phyloP scores from a whole-genome alignment of 768 basidiomycete genomes.

The Mycena venus region DNA sequence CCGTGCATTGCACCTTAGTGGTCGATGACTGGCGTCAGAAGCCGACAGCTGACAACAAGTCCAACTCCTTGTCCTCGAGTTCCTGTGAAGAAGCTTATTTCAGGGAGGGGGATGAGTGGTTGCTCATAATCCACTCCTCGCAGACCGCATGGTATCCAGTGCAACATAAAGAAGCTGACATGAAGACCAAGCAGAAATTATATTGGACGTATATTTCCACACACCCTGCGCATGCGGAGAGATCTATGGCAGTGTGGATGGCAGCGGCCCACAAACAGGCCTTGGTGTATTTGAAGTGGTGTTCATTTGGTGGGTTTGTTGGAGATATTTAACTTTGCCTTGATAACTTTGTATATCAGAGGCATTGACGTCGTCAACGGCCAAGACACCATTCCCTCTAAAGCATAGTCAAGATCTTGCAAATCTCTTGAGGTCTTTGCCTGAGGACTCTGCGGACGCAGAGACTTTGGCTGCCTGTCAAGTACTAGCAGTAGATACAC shows the following conservation, averaged over 20 bases:
- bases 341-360: not conserved
- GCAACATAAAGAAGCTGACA: not conserved
- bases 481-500: not conserved
- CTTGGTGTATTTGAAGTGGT: conserved; percentile 12
- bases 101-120: not conserved
- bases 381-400: conserved; percentile 15
- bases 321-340: not conserved
- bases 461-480: not conserved
- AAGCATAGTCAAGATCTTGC: conserved; percentile 17
- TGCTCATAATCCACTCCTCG: not conserved
- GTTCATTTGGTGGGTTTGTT: conserved; percentile 12
- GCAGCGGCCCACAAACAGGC: conserved; percentile 9
- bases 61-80: no score
- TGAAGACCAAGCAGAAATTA: not conserved
- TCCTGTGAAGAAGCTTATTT: not conserved
- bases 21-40: not conserved
- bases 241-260: not conserved
- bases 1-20: not conserved
- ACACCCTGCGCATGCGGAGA: not conserved
- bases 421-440: conserved; percentile 1
- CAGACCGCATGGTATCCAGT: conserved; percentile 2
- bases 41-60: not conserved
- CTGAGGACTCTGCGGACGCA: not conserved
- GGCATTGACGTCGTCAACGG: conserved; percentile 13
- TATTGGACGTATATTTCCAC: conserved; percentile 12